phyloP scores from a whole-genome alignment of 2,329 filamentous ascomycete genomes.

The Apiospora hydei region DNA sequence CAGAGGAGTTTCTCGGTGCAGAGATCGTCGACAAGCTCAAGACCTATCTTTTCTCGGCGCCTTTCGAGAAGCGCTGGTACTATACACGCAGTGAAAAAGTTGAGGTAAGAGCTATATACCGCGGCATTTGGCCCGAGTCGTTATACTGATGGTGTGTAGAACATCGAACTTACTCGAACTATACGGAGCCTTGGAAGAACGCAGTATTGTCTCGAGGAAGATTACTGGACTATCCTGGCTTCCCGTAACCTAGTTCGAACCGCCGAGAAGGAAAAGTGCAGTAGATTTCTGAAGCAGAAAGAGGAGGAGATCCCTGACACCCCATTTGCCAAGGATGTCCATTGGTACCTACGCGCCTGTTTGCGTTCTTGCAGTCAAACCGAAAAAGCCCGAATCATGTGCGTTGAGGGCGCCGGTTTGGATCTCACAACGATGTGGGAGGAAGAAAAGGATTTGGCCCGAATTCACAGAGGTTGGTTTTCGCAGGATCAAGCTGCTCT shows the following conservation, averaged over 20 bases:
- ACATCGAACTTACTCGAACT: accelerated
- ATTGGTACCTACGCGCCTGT: not conserved
- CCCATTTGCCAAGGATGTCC: not conserved
- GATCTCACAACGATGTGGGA: not conserved
- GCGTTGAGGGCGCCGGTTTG: not conserved
- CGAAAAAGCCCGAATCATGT: not conserved
- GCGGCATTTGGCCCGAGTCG: not conserved
- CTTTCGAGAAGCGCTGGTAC: not conserved
- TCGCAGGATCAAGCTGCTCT: not conserved
- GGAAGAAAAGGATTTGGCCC: not conserved
- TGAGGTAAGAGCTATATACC: not conserved
- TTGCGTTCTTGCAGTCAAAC: not conserved
- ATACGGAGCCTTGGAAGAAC: not conserved
- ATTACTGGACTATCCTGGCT: not conserved
- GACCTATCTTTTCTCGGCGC: not conserved
- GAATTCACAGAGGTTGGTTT: not conserved
- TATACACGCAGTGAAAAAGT: not conserved
- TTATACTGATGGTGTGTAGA: not conserved
- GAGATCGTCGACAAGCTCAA: not conserved
- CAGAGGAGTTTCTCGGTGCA: not conserved
- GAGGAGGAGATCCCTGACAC: not conserved
- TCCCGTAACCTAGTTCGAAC: not conserved
- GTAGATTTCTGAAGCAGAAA: not conserved
- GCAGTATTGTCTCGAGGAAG: not conserved
- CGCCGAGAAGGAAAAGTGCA: not conserved